A percentile compares a stretch with the other conserved stretches of the same genome.
Conservation (phyloP, 768 basidiomycete species). For the Tulasnella sp. region DNA sequence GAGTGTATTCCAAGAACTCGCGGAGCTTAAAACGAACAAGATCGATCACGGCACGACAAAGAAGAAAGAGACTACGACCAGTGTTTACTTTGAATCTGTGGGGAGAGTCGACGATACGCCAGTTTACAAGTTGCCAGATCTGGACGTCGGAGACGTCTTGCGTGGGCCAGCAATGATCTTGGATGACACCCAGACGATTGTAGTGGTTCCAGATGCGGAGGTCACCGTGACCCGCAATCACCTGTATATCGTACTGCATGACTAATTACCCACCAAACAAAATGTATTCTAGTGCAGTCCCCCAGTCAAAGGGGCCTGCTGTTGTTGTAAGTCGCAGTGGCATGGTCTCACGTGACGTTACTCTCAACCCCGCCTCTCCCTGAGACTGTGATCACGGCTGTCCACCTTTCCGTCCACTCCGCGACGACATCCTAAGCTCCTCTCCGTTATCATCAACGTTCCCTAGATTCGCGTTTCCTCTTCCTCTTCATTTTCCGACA, state of each 20-base stretch:
- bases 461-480: not conserved
- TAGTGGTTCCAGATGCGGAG: constrained; percentile 66
- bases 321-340: not conserved
- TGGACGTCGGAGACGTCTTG: constrained; percentile 63
- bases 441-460: not conserved
- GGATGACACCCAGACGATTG: constrained; percentile 91
- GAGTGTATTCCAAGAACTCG: not conserved
- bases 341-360: not conserved
- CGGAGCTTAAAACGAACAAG: not conserved
- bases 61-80: constrained; percentile 33
- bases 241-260: constrained; percentile 43
- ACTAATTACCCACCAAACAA: not conserved
- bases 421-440: not conserved
- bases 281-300: not conserved
- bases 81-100: constrained; percentile 70
- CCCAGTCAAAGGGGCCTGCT: not conserved
- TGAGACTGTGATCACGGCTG: too few species aligned
- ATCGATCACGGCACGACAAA: not conserved
- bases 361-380: too few species aligned
- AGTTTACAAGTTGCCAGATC: constrained; percentile 59
- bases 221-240: constrained; percentile 63
- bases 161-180: constrained; percentile 89
- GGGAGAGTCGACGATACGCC: constrained; percentile 74
- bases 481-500: too few species aligned
- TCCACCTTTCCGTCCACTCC: not conserved